These are phyloP conservation scores for Erucastrum elatum DNA, from an alignment of 345 rosid genomes.

Conservation along the genomic window DNA sequence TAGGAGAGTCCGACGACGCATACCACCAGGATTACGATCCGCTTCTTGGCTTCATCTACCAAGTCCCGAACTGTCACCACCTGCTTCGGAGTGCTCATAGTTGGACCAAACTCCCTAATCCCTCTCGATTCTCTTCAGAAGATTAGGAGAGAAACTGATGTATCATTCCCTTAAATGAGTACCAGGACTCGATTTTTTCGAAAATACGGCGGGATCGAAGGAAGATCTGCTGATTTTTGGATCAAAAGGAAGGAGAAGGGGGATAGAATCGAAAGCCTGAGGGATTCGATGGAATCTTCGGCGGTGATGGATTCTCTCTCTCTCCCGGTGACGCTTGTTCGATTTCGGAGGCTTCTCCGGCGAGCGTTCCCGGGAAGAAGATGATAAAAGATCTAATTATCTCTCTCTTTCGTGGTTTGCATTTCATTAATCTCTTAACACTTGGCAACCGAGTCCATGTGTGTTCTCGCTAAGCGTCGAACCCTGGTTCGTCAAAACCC, in stretches of 20 bases:
- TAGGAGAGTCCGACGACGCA: conserved; percentile 93
- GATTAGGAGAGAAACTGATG: neutral
- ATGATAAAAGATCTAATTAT: neutral
- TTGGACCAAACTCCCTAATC: neutral
- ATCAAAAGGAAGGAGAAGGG: too few species aligned
- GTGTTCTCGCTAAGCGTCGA: conserved; percentile 22
- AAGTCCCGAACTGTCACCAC: conserved; percentile 68
- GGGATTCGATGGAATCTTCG: too few species aligned
- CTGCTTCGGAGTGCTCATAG: conserved; percentile 65
- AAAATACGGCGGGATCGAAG: conserved; percentile 28
- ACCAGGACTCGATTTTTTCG: neutral
- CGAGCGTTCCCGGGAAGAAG: conserved; percentile 29
- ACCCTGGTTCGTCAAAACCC: conserved; percentile 15
- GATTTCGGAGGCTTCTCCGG: conserved; percentile 37
- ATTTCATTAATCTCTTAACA: conserved; percentile 1
- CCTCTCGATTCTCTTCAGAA: conserved; percentile 5
- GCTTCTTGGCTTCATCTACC: conserved; percentile 95
- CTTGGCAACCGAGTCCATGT: conserved; percentile 3
- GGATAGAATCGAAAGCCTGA: too few species aligned
- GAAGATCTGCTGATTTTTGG: neutral
- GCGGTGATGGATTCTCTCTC: too few species aligned
- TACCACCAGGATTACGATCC: conserved; percentile 75
- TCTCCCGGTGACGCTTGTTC: too few species aligned
- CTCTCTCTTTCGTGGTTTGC: conserved; percentile 17
- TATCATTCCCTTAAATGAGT: conserved; percentile 1